phyloP scores from a whole-genome alignment of 495 filamentous ascomycete genomes.

The Clohesyomyces aquaticus region DNA sequence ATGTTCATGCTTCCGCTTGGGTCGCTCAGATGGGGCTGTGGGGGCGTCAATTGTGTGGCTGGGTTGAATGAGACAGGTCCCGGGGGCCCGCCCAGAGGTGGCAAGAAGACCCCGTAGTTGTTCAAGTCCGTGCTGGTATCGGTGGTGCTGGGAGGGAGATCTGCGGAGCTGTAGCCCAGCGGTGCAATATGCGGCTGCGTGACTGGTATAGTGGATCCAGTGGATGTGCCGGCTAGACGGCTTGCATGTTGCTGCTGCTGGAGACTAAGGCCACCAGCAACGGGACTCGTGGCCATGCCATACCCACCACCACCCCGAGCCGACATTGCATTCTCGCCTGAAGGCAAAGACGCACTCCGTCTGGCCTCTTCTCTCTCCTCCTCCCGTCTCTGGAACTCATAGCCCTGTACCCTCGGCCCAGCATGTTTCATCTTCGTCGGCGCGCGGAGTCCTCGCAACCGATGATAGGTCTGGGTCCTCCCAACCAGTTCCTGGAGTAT shows the following conservation, averaged over 20 bases:
- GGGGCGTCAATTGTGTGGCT: too few species aligned
- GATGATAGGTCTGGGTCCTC: constrained; percentile 46
- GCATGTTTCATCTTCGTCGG: constrained; percentile 43
- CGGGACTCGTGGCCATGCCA: neutral
- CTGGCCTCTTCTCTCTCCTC: neutral
- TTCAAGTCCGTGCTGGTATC: neutral
- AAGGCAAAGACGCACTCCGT: neutral
- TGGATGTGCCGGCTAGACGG: neutral
- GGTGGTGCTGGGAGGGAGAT: neutral
- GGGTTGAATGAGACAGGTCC: too few species aligned
- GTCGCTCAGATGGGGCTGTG: too few species aligned
- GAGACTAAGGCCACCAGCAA: neutral
- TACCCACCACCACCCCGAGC: neutral
- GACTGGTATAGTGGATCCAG: neutral
- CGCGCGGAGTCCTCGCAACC: constrained; percentile 47
- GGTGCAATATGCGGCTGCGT: neutral
- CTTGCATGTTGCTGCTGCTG: constrained; percentile 1
- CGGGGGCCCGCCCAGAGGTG: too few species aligned
- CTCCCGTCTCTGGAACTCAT: neutral
- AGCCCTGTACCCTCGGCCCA: neutral
- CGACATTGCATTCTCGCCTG: neutral
- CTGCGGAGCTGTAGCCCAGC: neutral
- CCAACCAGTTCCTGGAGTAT: constrained; percentile 50
- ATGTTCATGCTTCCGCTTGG: neutral
- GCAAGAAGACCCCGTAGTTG: neutral